phyloP scores from a whole-genome alignment of 345 rosid species.

The Aegle marmelos region DNA sequence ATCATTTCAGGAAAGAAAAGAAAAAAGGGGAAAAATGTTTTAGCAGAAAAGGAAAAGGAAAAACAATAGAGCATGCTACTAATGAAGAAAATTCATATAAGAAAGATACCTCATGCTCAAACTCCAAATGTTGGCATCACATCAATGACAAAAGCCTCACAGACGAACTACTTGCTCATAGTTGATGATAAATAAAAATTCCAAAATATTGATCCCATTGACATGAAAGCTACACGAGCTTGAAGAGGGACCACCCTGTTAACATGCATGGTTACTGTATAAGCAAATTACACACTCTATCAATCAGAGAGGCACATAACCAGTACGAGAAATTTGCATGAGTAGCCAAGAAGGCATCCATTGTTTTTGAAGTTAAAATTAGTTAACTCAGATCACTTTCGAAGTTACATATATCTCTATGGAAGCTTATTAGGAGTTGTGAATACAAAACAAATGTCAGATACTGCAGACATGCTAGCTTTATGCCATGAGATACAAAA shows the following conservation, averaged over 20 bases:
- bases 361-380: background rate
- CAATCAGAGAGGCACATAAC: background rate
- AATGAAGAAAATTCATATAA: background rate
- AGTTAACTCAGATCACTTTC: background rate
- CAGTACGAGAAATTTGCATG: background rate
- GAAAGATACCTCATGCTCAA: conserved; percentile 9
- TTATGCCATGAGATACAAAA: background rate
- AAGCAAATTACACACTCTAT: conserved; percentile 1
- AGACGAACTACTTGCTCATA: conserved; percentile 62
- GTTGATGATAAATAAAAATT: conserved; percentile 88
- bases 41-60: background rate
- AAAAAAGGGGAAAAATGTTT: background rate
- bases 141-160: background rate
- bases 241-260: conserved; percentile 90
- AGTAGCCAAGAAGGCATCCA: background rate
- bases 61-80: background rate
- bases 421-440: background rate
- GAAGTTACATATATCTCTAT: background rate
- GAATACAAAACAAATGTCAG: background rate
- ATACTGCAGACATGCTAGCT: background rate
- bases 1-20: background rate
- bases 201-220: conserved; percentile 89
- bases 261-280: conserved; percentile 10
- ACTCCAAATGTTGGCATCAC: background rate
- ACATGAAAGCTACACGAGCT: conserved; percentile 96